Base-by-base conservation (phyloP, 73 alveolate species). In the Tetrahymena elliotti region DNA sequence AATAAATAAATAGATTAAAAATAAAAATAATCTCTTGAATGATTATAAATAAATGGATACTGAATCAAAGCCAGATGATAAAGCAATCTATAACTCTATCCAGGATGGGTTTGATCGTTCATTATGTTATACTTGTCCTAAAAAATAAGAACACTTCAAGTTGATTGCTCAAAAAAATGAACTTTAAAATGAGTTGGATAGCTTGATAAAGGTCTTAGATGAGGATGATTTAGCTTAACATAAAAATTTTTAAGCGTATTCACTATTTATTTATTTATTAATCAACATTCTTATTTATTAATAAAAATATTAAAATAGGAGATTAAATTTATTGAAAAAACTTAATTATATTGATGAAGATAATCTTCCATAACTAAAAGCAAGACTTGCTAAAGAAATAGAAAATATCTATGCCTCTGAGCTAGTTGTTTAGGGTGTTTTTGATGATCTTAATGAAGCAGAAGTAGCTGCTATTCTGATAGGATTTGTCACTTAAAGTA, bases 351-450 rank as follows among this genome's bases (percentile, higher is more conserved):
- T 93, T 82, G 96, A 93, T 68, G 88, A 53, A 35, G 93, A 92
- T 11, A 93, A 93, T 82, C 92, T 93, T 82, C 96, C 96, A 20
- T 22, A 82, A 16, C 27, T 93, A n/a, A 93, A 93, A 68, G 96
- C 96, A 24, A 93, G 96, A 68, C 84, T 93, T 68, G 96, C 96
- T 35, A 82, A 93, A 54, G 96, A 93, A 93, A 82, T 93, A 34
- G 92, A 82, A 93, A 93, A 93, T 93, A 68, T 93, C 34, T 93
- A 93, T 83, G 92, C 54, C 16, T 93, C 94, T 93, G 96, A 93
- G 35, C 84, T 93, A 18, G 36, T 93, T 20, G 96, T 93, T 82
- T 92, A 93, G 38, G 92, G 92, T 68, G 35, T 93, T 15, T 82
- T 93, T 92, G 96, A 93, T 82, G 83, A 92, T 53, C 40, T 93